These are phyloP conservation scores for Priceomyces melissophilus DNA, from an alignment of 805 yeast species.

Conservation along the genomic window DNA sequence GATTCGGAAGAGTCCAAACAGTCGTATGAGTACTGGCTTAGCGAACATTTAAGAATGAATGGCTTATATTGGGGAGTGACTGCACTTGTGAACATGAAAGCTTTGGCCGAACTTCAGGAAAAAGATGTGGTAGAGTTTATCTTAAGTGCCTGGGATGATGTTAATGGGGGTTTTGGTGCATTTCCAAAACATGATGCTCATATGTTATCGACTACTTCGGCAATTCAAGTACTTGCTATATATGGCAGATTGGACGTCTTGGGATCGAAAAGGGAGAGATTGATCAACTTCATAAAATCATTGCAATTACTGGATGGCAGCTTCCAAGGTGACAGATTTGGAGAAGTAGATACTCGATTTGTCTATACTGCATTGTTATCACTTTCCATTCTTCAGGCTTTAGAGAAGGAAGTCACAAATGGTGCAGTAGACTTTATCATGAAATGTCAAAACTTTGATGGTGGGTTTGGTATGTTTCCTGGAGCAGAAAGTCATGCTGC, in stretches of 20 bases:
- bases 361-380: constrained; percentile 78
- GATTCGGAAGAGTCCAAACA: constrained; percentile 32
- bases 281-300: constrained; percentile 24
- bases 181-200: constrained; percentile 90
- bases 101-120: constrained; percentile 52
- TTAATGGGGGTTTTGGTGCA: constrained; percentile 82
- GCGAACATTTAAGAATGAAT: constrained; percentile 85
- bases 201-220: constrained; percentile 78
- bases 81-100: constrained; percentile 60
- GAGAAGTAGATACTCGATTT: constrained; percentile 91
- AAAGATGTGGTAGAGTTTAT: constrained; percentile 68
- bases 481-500: constrained; percentile 97
- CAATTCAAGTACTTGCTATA: constrained; percentile 71
- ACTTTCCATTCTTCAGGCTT: constrained; percentile 62
- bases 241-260: constrained; percentile 55
- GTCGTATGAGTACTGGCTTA: constrained; percentile 79
- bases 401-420: constrained; percentile 53
- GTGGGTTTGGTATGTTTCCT: constrained; percentile 91
- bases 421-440: constrained; percentile 65
- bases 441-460: constrained; percentile 85
- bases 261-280: constrained; percentile 22
- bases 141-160: constrained; percentile 55
- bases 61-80: constrained; percentile 96
- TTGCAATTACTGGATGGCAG: constrained; percentile 65
- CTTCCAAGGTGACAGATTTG: constrained; percentile 85